Evolutionary conservation across 2,329 filamentous ascomycete genomes (phyloP), one percentile per base, ranked within the genome.

Genomic region (Emergomyces africanus): DNA sequence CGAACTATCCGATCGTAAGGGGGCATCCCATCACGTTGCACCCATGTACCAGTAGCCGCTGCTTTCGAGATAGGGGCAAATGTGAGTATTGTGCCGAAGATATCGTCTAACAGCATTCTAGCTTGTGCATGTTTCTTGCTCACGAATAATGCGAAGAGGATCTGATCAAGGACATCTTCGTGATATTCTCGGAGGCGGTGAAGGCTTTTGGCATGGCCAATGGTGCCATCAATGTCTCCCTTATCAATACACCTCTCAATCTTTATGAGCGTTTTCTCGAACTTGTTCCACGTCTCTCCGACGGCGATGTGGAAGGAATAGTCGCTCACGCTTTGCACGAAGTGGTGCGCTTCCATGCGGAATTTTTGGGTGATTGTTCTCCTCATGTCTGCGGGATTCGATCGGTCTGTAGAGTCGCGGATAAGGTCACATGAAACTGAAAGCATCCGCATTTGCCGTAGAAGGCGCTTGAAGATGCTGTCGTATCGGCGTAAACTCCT

Each of bases 281-380:
- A 92, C 0, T 77, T 75, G 25, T 75, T 75, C 91, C 92, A 97
- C 0, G 86, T 83, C 18, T 80, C 78, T 8, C 81, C 81, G 56
- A 97, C 85, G 1, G 87, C 90, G 0, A 84, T 81, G 60, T 92
- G 88, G 63, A 95, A 86, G 66, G 91, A 87, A 68, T 96, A 94
- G 0, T 85, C 81, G 44, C 84, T 82, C 0, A 96, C 72, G 10
- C 82, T 82, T 0, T 82, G 80, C 28, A 95, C 79, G 64, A 97
- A 91, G 69, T 94, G 87, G 57, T 89, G 85, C 0, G 89, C 86
- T 68, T 95, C 88, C 42, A 86, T 79, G 5, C 85, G 80, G 64
- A 96, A 90, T 54, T 81, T 81, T 60, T 81, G 76, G 0, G 74
- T 77, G 62, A 64, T 72, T 56, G 72, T 78, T 68, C 71, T 75